Evolutionary conservation across 192 early-diverging fungal species (phyloP).

Genomic region (Chytriomyces sp.): DNA sequence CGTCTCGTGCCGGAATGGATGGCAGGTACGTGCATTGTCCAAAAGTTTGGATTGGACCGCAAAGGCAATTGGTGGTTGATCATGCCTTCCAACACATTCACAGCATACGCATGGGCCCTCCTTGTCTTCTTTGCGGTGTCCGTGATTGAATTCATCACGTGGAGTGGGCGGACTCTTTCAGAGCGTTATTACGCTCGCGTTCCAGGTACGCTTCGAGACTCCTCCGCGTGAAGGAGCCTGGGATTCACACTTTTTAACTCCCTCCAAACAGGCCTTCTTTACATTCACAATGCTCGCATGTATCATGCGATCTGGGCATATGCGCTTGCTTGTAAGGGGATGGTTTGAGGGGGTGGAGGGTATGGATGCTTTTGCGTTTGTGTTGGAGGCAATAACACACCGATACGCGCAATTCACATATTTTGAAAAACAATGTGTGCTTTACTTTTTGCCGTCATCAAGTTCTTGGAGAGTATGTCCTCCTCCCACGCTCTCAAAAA

Average conservation of each 20-base stretch:
- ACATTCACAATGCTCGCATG: conserved; percentile 20
- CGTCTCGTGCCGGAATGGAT: conserved; percentile 28
- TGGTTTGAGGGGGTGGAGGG: too few relatives aligned
- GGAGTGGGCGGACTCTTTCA: background rate
- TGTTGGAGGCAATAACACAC: too few relatives aligned
- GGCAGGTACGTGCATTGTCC: background rate
- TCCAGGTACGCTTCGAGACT: too few relatives aligned
- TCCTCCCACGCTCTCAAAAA: too few relatives aligned
- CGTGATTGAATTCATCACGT: conserved; percentile 2
- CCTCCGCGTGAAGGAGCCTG: too few relatives aligned
- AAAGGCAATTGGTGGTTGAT: background rate
- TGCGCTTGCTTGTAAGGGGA: conserved; percentile 17
- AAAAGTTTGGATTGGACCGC: background rate
- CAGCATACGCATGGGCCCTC: conserved; percentile 13
- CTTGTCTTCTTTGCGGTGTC: background rate
- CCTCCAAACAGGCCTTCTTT: too few relatives aligned
- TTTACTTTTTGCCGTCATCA: too few relatives aligned
- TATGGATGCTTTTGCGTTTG: too few relatives aligned
- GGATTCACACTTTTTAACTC: too few relatives aligned
- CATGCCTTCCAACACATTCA: background rate
- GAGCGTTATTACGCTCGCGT: background rate
- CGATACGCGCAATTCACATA: too few relatives aligned
- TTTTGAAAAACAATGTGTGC: too few relatives aligned
- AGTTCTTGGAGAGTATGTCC: too few relatives aligned
- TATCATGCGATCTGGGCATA: conserved; percentile 9